Percentiles rank a stretch among this genome's conserved stretches.
These are phyloP conservation scores for Mycena vulgaris DNA, from an alignment of 768 basidiomycete genomes.

Conservation along the genomic window DNA sequence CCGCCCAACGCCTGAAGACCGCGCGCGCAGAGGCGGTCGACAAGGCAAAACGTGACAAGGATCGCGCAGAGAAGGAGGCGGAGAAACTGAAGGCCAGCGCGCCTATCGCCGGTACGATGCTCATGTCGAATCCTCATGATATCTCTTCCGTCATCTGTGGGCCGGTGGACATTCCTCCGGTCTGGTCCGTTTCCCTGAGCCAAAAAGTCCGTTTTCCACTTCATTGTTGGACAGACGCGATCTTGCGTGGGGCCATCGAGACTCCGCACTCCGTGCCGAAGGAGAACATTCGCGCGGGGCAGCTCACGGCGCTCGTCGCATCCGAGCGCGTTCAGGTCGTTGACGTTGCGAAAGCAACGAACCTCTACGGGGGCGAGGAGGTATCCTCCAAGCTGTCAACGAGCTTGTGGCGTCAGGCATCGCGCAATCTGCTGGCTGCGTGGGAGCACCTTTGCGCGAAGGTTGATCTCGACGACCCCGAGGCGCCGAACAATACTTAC, in stretches of 20 bases:
- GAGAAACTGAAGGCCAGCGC: not conserved
- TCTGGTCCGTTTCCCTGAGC: not conserved
- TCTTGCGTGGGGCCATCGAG: not conserved
- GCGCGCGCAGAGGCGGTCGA: not conserved
- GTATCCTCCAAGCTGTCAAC: not conserved
- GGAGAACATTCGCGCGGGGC: not conserved
- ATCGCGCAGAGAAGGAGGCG: not conserved
- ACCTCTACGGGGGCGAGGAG: not conserved
- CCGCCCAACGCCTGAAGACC: not conserved
- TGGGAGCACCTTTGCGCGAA: not conserved
- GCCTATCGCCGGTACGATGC: not conserved
- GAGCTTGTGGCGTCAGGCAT: not conserved
- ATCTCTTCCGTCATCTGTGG: not conserved
- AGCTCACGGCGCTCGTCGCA: not conserved
- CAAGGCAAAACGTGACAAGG: not conserved
- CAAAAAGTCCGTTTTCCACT: constrained; percentile 5
- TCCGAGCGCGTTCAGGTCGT: not conserved
- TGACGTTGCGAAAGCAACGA: not conserved
- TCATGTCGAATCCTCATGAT: not conserved
- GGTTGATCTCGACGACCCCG: not conserved
- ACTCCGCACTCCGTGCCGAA: not conserved
- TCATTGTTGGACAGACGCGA: not conserved
- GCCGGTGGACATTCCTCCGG: not conserved
- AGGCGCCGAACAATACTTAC: not conserved
- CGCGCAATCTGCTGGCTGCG: not conserved